These are phyloP conservation scores for Rutidosis leptorrhynchoides DNA, from an alignment of 129 eudicot species.

Conservation along the genomic window DNA sequence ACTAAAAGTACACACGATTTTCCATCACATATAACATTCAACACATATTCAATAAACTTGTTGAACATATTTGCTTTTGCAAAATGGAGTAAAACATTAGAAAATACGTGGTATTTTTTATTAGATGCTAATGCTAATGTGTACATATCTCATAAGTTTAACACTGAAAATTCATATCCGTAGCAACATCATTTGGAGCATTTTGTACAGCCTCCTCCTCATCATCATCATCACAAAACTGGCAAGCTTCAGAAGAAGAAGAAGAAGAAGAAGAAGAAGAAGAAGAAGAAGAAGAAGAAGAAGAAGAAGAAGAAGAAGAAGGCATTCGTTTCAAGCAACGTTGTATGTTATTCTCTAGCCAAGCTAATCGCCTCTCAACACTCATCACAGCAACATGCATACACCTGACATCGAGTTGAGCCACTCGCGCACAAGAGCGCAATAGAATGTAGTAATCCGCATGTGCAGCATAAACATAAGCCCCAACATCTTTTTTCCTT, in stretches of 20 bases:
- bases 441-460: conserved; percentile 78
- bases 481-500: conserved; percentile 52
- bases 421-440: conserved; percentile 75
- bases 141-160: conserved; percentile 19
- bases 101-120: no score
- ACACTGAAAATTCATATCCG: conserved; percentile 14
- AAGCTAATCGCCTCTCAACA: conserved; percentile 61
- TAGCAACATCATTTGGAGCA: conserved; percentile 3
- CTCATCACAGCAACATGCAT: conserved; percentile 58
- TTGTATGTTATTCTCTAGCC: conserved; percentile 58
- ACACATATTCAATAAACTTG: no score
- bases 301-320: no score
- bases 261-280: no score
- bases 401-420: conserved; percentile 52
- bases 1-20: no score
- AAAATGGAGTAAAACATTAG: no score
- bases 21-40: no score
- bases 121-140: background rate
- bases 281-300: no score
- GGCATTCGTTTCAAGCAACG: conserved; percentile 32
- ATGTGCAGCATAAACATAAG: conserved; percentile 54
- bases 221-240: conserved; percentile 37
- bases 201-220: background rate
- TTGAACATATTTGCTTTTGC: no score
- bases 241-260: conserved; percentile 43